Conservation (phyloP, 139 green algal genomes). For the Astrephomene gubernaculifera region DNA sequence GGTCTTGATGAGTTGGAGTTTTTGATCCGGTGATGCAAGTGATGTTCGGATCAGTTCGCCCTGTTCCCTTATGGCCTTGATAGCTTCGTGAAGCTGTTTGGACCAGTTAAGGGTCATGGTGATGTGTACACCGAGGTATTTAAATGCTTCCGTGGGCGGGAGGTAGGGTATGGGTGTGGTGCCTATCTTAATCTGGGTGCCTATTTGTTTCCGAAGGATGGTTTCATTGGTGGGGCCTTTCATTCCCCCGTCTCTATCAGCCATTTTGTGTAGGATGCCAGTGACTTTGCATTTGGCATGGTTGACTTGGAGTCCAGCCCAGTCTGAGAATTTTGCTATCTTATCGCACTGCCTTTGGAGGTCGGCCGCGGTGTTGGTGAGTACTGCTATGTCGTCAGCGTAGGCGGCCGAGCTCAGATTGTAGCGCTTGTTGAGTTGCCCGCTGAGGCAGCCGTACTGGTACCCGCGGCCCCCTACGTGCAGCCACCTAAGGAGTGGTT, state of each 20-base stretch:
- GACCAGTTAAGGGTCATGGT: neutral
- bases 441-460: conserved; percentile 6
- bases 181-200: no score
- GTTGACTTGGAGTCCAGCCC: neutral
- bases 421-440: neutral
- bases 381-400: neutral
- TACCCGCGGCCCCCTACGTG: neutral
- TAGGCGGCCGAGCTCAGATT: neutral
- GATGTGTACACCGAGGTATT: neutral
- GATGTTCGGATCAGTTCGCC: neutral
- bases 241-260: no score
- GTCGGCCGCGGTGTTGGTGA: neutral
- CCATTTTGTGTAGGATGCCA: no score
- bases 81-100: neutral
- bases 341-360: neutral
- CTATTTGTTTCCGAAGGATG: no score
- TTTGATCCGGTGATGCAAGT: neutral
- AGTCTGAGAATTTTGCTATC: neutral
- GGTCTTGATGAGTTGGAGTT: neutral
- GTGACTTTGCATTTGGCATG: no score
- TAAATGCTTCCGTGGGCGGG: neutral
- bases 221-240: no score
- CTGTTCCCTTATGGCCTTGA: neutral
- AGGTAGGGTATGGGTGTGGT: no score
- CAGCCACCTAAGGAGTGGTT: conserved; percentile 20